Evolutionary conservation across 2,329 filamentous ascomycete genomes (phyloP).

Genomic region (Sporothrix globosa): DNA sequence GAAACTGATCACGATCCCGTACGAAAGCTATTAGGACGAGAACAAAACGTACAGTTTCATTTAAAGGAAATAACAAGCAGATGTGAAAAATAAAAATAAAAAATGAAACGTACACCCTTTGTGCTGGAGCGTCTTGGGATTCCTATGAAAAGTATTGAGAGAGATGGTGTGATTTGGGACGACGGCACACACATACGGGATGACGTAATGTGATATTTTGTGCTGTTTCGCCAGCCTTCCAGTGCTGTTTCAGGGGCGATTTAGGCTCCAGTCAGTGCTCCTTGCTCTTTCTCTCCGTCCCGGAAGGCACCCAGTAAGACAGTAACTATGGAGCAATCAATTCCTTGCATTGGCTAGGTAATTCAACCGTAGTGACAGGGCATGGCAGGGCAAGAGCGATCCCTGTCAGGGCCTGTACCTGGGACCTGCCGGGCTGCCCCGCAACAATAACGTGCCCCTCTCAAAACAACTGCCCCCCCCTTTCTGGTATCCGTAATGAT

Average conservation of each 20-base stretch:
- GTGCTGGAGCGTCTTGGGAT: no score
- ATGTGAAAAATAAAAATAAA: no score
- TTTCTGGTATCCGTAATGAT: conserved; percentile 1
- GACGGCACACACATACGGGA: neutral
- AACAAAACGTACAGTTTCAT: no score
- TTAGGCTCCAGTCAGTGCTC: conserved; percentile 37
- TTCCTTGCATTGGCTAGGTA: neutral
- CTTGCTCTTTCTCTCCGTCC: neutral
- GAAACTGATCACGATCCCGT: no score
- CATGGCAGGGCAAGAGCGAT: neutral
- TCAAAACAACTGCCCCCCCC: conserved; percentile 32
- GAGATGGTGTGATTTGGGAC: neutral
- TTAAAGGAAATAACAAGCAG: no score
- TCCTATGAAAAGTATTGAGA: no score
- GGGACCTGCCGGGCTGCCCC: conserved; percentile 36
- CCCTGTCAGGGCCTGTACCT: conserved; percentile 7
- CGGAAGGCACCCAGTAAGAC: neutral
- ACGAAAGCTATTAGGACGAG: no score
- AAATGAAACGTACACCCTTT: no score
- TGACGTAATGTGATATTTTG: conserved; percentile 16
- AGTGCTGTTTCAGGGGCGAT: conserved; percentile 36
- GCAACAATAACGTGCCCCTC: conserved; percentile 36
- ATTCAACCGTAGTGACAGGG: neutral
- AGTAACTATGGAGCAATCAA: neutral
- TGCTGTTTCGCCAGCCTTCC: conserved; percentile 32